Conservation (phyloP, 2,329 filamentous ascomycete species). For the Talaromyces sp. region DNA sequence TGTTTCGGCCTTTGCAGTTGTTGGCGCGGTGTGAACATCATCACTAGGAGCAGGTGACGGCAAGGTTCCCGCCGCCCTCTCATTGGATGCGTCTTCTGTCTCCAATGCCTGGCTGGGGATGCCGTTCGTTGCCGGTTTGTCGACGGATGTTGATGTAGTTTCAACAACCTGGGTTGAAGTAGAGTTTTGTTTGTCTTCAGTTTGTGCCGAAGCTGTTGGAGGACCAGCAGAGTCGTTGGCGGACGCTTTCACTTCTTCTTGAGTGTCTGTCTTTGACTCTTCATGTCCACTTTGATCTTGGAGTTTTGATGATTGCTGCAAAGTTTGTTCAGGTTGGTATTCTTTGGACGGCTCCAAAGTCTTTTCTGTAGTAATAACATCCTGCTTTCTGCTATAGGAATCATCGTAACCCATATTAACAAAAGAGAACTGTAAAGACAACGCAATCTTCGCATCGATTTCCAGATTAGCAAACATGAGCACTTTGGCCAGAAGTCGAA, state of each 20-base stretch:
- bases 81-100: not conserved
- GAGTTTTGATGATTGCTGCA: not conserved
- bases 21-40: not conserved
- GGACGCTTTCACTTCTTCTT: not conserved
- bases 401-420: not conserved
- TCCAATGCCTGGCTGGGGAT: not conserved
- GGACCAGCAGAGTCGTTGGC: not conserved
- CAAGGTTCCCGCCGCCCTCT: not conserved
- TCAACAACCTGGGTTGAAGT: not conserved
- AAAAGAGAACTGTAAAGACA: not conserved
- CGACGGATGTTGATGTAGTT: too few relatives aligned
- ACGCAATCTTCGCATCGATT: not conserved
- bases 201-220: not conserved
- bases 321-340: not conserved
- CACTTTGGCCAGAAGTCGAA: constrained; percentile 2
- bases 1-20: not conserved
- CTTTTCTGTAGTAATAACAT: not conserved
- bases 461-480: constrained; percentile 1
- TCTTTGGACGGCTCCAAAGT: not conserved
- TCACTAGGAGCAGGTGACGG: not conserved
- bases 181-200: not conserved
- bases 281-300: not conserved
- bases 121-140: not conserved
- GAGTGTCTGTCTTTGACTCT: not conserved
- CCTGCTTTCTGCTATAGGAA: not conserved